Base-by-base conservation (phyloP, 805 yeast genomes). In the Candida sanyiensis region DNA sequence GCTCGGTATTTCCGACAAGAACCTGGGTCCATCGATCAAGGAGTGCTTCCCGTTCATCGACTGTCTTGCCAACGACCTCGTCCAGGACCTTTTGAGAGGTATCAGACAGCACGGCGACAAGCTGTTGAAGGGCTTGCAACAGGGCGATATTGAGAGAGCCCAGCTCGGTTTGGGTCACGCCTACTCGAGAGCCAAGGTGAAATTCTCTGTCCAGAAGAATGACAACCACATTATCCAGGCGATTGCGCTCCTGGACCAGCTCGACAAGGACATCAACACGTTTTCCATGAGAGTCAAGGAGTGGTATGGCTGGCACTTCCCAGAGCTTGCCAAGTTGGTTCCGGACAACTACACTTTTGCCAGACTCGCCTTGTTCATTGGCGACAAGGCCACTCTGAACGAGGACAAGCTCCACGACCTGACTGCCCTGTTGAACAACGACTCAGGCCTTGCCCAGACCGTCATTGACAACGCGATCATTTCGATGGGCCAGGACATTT, bases 271-370 rank as follows among this genome's bases (percentile, higher is more conserved):
- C 66, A 77, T 90, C 58, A 90, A 90, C 70, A 93, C 97, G 40
- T 90, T 89, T 60, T 95, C 97, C 52, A 90, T 90, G 98, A 80
- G 98, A 72, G 80, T 89, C 66, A 93, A 90, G 71, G 98, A 90
- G 71, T 90, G 98, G 98, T 90, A 90, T 68, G 97, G 98, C 51
- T 90, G 98, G 98, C 98, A 90, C 67, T 90, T 90, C 70, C 97
- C 98, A 36, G 73, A 90, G 53, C 77, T 93, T 58, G 98, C 94
- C 62, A 96, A 93, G 69, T 80, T 93, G 58, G 98, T 93, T 70
- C 94, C 94, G 71, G 98, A 93, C 63, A 83, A 93, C 66, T 93
- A 93, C 73, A 89, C 96, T 44, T 93, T 93, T 80, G 96, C 97
- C 52, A 78, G 75, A 62, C 74, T 90, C 47, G 85, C 87, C 45